phyloP scores from a whole-genome alignment of 78 protist genomes.

The Emiliania huxleyi region DNA sequence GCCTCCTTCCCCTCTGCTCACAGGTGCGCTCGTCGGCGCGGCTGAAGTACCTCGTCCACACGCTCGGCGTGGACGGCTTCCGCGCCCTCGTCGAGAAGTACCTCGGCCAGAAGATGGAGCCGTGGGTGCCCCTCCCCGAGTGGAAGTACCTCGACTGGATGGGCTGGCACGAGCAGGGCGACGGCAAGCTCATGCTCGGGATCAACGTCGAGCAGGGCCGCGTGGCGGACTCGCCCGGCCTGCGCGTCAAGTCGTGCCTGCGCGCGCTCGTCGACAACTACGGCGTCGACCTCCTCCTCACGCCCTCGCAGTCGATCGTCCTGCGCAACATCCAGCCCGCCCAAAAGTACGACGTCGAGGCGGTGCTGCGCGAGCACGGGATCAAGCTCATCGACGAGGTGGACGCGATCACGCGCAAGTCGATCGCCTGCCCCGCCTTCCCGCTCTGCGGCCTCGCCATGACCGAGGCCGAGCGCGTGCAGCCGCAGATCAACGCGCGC shows the following conservation, averaged over 20 bases:
- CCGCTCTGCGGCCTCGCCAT: conserved; percentile 79
- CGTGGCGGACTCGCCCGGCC: conserved; percentile 30
- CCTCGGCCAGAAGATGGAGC: neutral
- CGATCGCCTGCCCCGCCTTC: conserved; percentile 79
- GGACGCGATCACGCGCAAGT: conserved; percentile 54
- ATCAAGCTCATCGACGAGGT: conserved; percentile 13
- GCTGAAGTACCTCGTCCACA: conserved; percentile 53
- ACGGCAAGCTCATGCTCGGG: conserved; percentile 49
- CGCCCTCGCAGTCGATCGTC: conserved; percentile 66
- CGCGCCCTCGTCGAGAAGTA: conserved; percentile 39
- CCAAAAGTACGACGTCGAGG: conserved; percentile 32
- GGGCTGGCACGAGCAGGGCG: conserved; percentile 71
- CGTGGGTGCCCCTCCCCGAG: conserved; percentile 40
- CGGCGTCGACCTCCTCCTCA: conserved; percentile 31
- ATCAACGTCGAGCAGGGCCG: conserved; percentile 64
- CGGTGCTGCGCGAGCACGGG: conserved; percentile 39
- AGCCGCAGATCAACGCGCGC: conserved; percentile 54
- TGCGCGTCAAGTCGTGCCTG: conserved; percentile 61
- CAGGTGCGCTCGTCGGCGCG: conserved; percentile 46
- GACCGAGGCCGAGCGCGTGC: conserved; percentile 76
- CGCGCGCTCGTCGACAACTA: conserved; percentile 50
- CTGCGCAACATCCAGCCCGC: conserved; percentile 30
- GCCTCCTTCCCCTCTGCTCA: conserved; percentile 12
- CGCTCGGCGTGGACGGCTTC: conserved; percentile 50
- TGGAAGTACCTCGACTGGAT: conserved; percentile 48